A percentile compares a stretch with the other conserved stretches of the same genome.
These are phyloP conservation scores for Claviceps digitariae DNA, from an alignment of 2,329 filamentous ascomycete genomes.

Conservation along the genomic window DNA sequence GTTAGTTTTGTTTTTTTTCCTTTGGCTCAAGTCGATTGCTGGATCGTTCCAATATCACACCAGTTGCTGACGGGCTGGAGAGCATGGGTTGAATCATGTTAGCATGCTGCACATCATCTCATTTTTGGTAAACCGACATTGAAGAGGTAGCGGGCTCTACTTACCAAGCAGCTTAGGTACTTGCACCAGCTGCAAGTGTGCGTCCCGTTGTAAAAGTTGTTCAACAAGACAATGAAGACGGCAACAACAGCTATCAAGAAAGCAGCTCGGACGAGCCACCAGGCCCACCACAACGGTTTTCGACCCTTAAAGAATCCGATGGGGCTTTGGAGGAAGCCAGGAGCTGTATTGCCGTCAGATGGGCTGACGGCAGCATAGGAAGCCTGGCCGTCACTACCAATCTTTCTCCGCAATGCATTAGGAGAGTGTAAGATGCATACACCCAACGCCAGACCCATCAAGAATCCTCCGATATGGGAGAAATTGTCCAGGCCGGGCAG, in stretches of 20 bases:
- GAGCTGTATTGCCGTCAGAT: constrained; percentile 31
- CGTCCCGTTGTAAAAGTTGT: constrained; percentile 78
- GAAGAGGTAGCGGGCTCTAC: too few species aligned
- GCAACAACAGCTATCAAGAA: constrained; percentile 70
- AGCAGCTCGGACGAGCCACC: constrained; percentile 79
- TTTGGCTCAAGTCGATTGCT: constrained; percentile 6
- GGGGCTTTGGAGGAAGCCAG: constrained; percentile 46
- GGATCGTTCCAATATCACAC: constrained; percentile 41
- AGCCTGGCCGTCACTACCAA: constrained; percentile 45
- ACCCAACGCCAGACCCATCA: constrained; percentile 81
- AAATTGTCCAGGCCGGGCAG: constrained; percentile 94
- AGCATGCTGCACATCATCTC: background rate
- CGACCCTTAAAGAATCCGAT: constrained; percentile 80
- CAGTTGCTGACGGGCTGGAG: constrained; percentile 49
- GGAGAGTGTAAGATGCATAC: constrained; percentile 83
- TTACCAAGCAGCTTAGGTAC: constrained; percentile 82
- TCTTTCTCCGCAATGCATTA: constrained; percentile 59
- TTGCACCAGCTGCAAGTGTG: constrained; percentile 84
- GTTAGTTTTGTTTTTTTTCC: too few species aligned
- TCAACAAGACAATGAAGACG: constrained; percentile 72
- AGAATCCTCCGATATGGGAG: constrained; percentile 87
- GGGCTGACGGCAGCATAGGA: constrained; percentile 58
- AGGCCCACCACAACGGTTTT: constrained; percentile 91
- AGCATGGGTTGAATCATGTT: background rate
- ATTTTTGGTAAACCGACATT: background rate